These are phyloP conservation scores for Termitomyces sp. DNA, from an alignment of 768 basidiomycete species.

Conservation along the genomic window DNA sequence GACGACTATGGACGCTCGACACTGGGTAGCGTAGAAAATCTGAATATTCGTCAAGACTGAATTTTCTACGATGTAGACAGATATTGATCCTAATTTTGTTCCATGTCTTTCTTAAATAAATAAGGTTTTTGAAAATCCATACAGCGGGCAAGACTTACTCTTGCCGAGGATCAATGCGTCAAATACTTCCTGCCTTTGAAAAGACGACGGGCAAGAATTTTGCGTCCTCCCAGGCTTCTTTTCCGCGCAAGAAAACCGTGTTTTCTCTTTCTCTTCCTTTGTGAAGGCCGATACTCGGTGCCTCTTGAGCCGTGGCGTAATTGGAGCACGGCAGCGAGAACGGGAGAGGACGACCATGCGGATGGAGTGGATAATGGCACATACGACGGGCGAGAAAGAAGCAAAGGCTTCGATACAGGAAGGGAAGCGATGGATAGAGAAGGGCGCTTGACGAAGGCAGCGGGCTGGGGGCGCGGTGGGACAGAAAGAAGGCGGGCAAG, in stretches of 20 bases:
- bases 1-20: slow-evolving; percentile 10
- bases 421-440: slow-evolving; percentile 9
- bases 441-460: slow-evolving; percentile 13
- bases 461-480: slow-evolving; percentile 24
- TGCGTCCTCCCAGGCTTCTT: slow-evolving; percentile 62
- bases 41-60: slow-evolving; percentile 14
- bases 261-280: slow-evolving; percentile 87
- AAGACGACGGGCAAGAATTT: slow-evolving; percentile 62
- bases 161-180: slow-evolving; percentile 50
- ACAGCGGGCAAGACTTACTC: neutral
- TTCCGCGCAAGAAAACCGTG: slow-evolving; percentile 86
- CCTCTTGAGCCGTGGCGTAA: slow-evolving; percentile 67
- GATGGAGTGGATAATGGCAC: slow-evolving; percentile 15
- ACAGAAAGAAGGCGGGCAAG: slow-evolving; percentile 30
- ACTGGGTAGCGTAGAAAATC: slow-evolving; percentile 15
- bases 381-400: slow-evolving; percentile 19
- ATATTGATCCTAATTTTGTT: neutral
- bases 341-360: slow-evolving; percentile 24
- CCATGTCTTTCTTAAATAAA: neutral
- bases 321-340: slow-evolving; percentile 40
- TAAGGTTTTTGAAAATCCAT: neutral
- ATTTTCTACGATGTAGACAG: neutral
- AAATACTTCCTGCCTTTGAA: slow-evolving; percentile 76
- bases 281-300: slow-evolving; percentile 95
- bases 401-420: slow-evolving; percentile 13